Evolutionary conservation across 768 basidiomycete species (phyloP), one percentile per base, ranked within the genome.

Genomic region (Hericium rajendrae): DNA sequence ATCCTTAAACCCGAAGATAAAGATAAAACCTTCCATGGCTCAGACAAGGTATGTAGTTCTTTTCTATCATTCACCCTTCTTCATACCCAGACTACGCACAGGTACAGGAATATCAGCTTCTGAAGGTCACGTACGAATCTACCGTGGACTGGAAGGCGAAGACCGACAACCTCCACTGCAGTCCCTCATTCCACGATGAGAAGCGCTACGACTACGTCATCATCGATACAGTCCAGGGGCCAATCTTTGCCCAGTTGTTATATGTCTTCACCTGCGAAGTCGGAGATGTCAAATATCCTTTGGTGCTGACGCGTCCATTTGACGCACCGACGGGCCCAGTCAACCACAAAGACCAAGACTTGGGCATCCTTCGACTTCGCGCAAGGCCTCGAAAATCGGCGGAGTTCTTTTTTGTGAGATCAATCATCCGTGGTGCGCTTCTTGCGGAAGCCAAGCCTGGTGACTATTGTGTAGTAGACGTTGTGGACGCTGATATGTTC

Each of bases 361-460:
- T 72, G 20, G 18, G 60, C 0, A 59, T 72, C 12, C 55, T 54
- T 53, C 51, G 62, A 2, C 38, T 70, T 18, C 59, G 59, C 22
- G 22, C 22, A 22, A 22, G 22, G 22, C 22, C 3, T 32, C 56
- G 18, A 48, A 56, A n/a, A 56, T 53, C 2, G 38, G 54, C 22
- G 38, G 53, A 64, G 49, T 62, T 73, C 26, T 60, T 74, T 28
- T 62, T 65, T 9, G 58, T 66, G 10, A 40, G 48, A 12, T 71
- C 71, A 26, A 70, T 74, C 15, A 59, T 70, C 39, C 58, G 66
- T 37, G 69, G 71, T 0, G 71, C 67, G 6, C 54, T 66, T 18
- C 22, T 72, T 40, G 56, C 62, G 20, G 59, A 59, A 16, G 70
- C 22, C 1, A 22, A 22, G 22, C 22, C 67, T 53, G 12, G 24